These are phyloP conservation scores for Castanea crenata DNA, from an alignment of 306 rosid species.

Conservation along the genomic window DNA sequence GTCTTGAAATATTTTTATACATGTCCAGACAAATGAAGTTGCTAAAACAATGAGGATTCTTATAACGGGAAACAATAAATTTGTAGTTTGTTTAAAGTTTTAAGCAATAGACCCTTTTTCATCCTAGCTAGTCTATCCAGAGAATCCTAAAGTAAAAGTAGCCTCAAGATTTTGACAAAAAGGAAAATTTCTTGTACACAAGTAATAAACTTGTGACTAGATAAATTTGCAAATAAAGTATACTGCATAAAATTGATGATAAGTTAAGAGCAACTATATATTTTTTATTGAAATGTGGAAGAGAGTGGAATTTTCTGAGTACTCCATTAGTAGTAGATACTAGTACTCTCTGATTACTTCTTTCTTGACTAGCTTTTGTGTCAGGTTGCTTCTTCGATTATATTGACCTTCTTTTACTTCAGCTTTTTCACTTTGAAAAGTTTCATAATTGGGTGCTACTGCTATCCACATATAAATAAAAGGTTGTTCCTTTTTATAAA, in stretches of 20 bases:
- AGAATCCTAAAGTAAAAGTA: conserved; percentile 23
- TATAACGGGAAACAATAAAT: not conserved
- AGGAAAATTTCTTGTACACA: conserved; percentile 28
- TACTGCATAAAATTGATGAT: conserved; percentile 47
- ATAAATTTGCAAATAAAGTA: conserved; percentile 39
- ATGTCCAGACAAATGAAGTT: too few relatives aligned
- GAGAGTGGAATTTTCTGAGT: not conserved
- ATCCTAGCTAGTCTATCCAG: too few relatives aligned
- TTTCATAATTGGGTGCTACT: conserved; percentile 42
- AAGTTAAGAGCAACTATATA: conserved; percentile 23
- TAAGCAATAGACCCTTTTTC: conserved; percentile 28
- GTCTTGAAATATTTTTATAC: not conserved
- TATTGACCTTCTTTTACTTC: conserved; percentile 40
- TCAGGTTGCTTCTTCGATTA: conserved; percentile 31
- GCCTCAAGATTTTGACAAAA: conserved; percentile 21
- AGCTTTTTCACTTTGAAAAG: conserved; percentile 52
- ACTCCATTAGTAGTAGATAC: conserved; percentile 14
- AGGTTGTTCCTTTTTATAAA: conserved; percentile 26
- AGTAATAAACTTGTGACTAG: conserved; percentile 43
- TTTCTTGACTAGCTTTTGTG: conserved; percentile 44
- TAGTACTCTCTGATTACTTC: conserved; percentile 25
- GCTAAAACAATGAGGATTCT: not conserved
- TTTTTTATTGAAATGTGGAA: not conserved
- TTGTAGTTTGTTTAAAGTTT: conserved; percentile 32
- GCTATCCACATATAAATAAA: conserved; percentile 32